Base-by-base conservation (phyloP, 2,329 filamentous ascomycete genomes). In the Hymenoscyphus infarciens region DNA sequence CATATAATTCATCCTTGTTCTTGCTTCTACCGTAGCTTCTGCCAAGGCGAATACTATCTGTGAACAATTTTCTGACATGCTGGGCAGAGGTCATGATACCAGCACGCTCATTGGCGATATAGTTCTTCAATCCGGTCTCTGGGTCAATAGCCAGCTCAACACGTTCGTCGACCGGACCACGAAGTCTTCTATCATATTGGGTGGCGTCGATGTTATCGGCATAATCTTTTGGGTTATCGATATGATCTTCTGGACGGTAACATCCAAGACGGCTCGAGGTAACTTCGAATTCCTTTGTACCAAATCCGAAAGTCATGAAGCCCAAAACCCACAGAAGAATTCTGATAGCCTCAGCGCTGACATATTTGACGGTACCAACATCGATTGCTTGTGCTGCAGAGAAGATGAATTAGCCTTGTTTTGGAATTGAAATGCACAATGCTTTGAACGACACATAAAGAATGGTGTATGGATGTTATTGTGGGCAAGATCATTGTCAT, bases 291-390 rank as follows among this genome's bases (percentile, higher is more conserved):
- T 97, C 92, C 70, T 85, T 86, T 59, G 90, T 92, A 27, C 88
- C 91, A 72, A 87, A 94, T 70, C 91, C 91, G 75, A 95, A 95
- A 69, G 83, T 94, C 80, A 97, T 82, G 81, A 97, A 97, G 16
- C 91, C 92, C 52, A 97, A 83, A 55, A 97, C 86, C 82, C 90
- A 96, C 61, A 97, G 85, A 15, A 97, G 80, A 57, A 97, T 89
- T 38, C 93, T 88, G 73, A 97, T 96, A 63, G 92, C 92, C 77
- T 96, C 92, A 59, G 91, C 89, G 61, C 90, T 94, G 66, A 97
- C 92, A 70, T 88, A 85, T 79, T 97, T 97, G 77, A 97, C 86
- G 3, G 92, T 96, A 65, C 92, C 93, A 57, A 97, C 91, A 75
- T 97, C 93, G 71, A 97, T 90, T 65, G 92, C 93, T 77, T 97